These are phyloP conservation scores for Margaritispora aquatica DNA, from an alignment of 495 filamentous ascomycete species.

Conservation along the genomic window DNA sequence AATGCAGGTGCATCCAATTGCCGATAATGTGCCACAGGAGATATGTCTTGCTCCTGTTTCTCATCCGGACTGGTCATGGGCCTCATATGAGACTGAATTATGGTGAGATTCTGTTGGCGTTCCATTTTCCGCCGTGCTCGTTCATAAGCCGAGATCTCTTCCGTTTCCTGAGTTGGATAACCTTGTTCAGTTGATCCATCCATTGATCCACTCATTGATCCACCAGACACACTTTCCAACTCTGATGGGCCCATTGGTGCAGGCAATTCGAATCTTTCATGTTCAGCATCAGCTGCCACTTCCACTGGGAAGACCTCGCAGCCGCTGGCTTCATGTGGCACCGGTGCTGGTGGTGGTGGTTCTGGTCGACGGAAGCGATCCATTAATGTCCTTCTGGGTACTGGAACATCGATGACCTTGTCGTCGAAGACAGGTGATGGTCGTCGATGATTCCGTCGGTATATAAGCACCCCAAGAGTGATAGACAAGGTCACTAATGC, in stretches of 20 bases:
- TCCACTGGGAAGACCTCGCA: constrained; percentile 29
- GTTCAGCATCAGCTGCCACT: constrained; percentile 38
- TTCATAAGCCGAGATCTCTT: constrained; percentile 36
- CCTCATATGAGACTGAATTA: constrained; percentile 13
- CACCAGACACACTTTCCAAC: constrained; percentile 35
- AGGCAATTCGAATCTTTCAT: constrained; percentile 44
- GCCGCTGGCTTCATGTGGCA: constrained; percentile 10
- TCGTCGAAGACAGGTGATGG: background rate
- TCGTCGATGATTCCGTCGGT: background rate
- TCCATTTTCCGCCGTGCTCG: constrained; percentile 37
- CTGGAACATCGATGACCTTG: constrained; percentile 5
- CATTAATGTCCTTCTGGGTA: constrained; percentile 3
- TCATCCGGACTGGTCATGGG: constrained; percentile 25
- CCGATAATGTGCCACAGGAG: constrained; percentile 32
- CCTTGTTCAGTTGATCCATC: constrained; percentile 33
- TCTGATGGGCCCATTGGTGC: constrained; percentile 40
- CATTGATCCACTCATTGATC: constrained; percentile 23
- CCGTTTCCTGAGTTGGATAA: constrained; percentile 18
- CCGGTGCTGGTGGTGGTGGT: background rate
- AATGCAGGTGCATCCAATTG: constrained; percentile 9
- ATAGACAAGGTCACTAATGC: background rate
- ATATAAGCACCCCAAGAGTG: background rate
- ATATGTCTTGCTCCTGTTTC: constrained; percentile 34
- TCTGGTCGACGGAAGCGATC: constrained; percentile 9
- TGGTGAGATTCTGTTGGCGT: constrained; percentile 31